phyloP scores from a whole-genome alignment of 2,329 filamentous ascomycete genomes.

The Xylariaceae sp. region DNA sequence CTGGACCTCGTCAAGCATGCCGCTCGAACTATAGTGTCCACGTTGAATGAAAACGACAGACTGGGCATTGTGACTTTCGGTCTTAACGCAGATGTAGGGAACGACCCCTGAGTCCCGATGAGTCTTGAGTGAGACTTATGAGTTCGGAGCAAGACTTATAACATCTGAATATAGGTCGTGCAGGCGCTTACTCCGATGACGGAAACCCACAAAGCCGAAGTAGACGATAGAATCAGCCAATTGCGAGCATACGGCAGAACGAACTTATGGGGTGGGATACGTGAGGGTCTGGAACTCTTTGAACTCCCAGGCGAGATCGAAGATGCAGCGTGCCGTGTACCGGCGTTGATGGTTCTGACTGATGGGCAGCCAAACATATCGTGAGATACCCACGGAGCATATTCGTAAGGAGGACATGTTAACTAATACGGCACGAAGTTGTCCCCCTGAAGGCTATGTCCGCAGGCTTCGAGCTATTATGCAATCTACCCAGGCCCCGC shows the following conservation, averaged over 20 bases:
- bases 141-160: background rate
- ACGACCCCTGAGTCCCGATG: background rate
- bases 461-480: slow-evolving; percentile 45
- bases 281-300: slow-evolving; percentile 48
- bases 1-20: slow-evolving; percentile 59
- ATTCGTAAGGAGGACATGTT: background rate
- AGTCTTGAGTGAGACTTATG: too few relatives aligned
- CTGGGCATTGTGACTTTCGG: slow-evolving; percentile 56
- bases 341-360: slow-evolving; percentile 51
- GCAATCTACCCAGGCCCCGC: slow-evolving; percentile 19
- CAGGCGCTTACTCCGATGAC: slow-evolving; percentile 48
- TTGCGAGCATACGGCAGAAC: slow-evolving; percentile 42
- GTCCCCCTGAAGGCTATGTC: slow-evolving; percentile 50
- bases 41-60: slow-evolving; percentile 50
- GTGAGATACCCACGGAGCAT: slow-evolving; percentile 29
- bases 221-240: slow-evolving; percentile 40
- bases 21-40: slow-evolving; percentile 54
- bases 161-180: slow-evolving; percentile 32
- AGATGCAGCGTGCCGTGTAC: slow-evolving; percentile 38
- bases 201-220: slow-evolving; percentile 40
- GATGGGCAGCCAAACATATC: slow-evolving; percentile 53
- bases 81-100: slow-evolving; percentile 33
- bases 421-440: slow-evolving; percentile 31
- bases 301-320: slow-evolving; percentile 21
- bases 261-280: slow-evolving; percentile 57